phyloP scores from a whole-genome alignment of 768 basidiomycete genomes.

The Suillus weaverae region DNA sequence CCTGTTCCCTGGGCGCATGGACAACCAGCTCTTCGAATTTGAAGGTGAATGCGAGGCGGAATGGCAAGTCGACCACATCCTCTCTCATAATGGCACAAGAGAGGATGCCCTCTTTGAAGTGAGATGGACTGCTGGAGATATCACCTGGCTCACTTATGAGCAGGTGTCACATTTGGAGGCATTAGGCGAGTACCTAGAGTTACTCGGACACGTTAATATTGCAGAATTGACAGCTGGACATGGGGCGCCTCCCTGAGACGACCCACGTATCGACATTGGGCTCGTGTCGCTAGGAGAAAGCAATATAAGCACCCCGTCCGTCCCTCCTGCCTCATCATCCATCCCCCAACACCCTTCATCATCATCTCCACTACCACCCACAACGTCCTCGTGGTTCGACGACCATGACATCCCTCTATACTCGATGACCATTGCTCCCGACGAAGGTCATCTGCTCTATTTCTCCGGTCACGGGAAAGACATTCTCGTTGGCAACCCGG shows the following conservation, averaged over 20 bases:
- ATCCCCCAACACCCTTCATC: neutral
- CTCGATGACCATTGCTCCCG: neutral
- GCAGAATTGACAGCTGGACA: neutral
- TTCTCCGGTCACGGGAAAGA: neutral
- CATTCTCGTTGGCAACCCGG: neutral
- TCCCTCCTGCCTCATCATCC: neutral
- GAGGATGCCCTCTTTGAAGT: no score
- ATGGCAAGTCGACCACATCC: no score
- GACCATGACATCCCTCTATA: neutral
- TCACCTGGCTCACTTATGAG: neutral
- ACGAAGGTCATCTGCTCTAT: neutral
- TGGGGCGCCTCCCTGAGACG: neutral
- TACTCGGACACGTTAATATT: neutral
- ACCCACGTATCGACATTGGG: neutral
- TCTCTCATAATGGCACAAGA: rapidly evolving
- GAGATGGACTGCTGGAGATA: no score
- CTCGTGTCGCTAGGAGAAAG: neutral
- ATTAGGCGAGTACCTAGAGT: neutral
- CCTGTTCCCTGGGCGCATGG: no score
- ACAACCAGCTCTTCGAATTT: no score
- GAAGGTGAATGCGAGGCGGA: no score
- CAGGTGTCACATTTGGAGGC: neutral
- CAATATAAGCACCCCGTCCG: neutral
- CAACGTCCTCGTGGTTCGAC: no score
- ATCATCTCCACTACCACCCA: neutral